A percentile compares a stretch with the other conserved stretches of the same genome.
Conservation (phyloP, 2,329 filamentous ascomycete genomes). For the Pestalotiopsis sp. region DNA sequence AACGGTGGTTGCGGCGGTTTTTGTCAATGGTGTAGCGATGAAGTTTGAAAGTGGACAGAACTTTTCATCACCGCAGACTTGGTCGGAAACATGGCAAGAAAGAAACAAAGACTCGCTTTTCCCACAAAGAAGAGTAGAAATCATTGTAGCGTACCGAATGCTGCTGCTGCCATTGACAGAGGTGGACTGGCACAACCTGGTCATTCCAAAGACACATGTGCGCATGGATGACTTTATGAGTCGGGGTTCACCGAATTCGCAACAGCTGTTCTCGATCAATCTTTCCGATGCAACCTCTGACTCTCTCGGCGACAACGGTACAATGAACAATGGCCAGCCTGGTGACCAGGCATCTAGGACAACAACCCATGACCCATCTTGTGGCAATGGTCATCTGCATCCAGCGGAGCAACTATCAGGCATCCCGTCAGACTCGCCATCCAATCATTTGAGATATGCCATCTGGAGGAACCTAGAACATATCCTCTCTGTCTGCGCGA, state of each 20-base stretch:
- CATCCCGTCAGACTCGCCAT: neutral
- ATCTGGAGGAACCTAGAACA: constrained; percentile 16
- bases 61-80: neutral
- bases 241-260: neutral
- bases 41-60: neutral
- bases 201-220: neutral
- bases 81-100: too few species aligned
- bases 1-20: neutral
- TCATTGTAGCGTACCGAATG: neutral
- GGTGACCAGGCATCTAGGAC: too few species aligned
- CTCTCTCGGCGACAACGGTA: too few species aligned
- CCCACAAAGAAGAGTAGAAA: neutral
- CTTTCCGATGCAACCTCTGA: too few species aligned
- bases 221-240: neutral
- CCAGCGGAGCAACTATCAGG: neutral
- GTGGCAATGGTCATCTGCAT: neutral
- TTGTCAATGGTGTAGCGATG: neutral
- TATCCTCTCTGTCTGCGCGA: constrained; percentile 17
- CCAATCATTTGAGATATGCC: constrained; percentile 8
- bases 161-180: neutral
- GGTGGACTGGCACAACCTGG: neutral
- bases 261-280: neutral
- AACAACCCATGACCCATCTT: neutral
- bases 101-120: neutral
- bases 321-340: too few species aligned